Base-by-base conservation (phyloP, 345 rosid species). In the Acer negundo region DNA sequence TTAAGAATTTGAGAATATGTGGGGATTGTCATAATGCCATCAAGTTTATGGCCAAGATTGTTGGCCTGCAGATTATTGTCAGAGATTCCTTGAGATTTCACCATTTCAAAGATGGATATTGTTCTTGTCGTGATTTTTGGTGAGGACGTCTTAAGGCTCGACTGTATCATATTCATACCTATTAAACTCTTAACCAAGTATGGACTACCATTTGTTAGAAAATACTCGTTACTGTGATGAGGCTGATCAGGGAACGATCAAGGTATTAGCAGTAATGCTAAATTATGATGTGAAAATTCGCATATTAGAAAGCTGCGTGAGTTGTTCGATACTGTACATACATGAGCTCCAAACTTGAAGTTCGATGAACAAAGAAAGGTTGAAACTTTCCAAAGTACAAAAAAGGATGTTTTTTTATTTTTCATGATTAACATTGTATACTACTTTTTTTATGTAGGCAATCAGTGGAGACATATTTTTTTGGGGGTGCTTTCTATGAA, bases 31-130 rank as follows among this genome's bases (percentile, higher is more conserved):
- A 83, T 74, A 69, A 75, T 51, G 75, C 72, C 38, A 79, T 76
- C 61, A 82, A 82, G 82, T 77, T 79, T 31, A 67, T 79, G 19
- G 77, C 85, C 23, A 79, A 79, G 67, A 73, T 79, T 42, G 74
- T 72, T 24, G 70, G 67, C 23, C 11, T 72, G 40, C 38, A 61
- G 13, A 83, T 83, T 40, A 73, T 69, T 4, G 82, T 83, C 17
- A 67, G 85, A 73, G 85, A 83, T 76, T 31, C 78, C 15, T n/a
- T 75, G n/a, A 51, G 85, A 35, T 83, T 83, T 68, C 85, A 83
- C 80, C 85, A 79, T 77, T 83, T 83, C 44, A 68, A 24, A 17
- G 70, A 73, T 63, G 85, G 85, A 19, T n/a, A 10, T 62, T 83
- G 85, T 47, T 79, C 83, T 6, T 83, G 85, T 56, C 55, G 31